Conservation (phyloP, 2,329 filamentous ascomycete species). For the Claviceps monticola region DNA sequence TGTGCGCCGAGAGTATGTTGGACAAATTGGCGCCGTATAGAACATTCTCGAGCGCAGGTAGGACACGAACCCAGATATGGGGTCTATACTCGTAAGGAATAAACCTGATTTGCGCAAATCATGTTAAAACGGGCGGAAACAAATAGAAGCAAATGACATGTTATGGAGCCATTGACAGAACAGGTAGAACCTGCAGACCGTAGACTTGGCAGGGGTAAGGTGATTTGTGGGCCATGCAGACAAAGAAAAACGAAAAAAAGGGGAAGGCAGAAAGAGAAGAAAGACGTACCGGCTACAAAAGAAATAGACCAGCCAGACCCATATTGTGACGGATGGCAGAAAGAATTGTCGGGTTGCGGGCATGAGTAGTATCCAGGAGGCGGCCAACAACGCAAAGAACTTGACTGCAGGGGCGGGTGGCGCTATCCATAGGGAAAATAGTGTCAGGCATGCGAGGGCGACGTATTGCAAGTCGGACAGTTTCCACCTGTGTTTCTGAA, state of each 20-base stretch:
- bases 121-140: background rate
- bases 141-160: no score
- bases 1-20: constrained; percentile 87
- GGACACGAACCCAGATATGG: constrained; percentile 87
- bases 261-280: background rate
- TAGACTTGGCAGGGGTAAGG: no score
- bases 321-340: constrained; percentile 71
- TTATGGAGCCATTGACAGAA: no score
- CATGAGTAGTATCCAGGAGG: constrained; percentile 59
- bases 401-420: constrained; percentile 70
- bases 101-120: constrained; percentile 43
- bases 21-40: constrained; percentile 91
- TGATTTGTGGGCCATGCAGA: background rate
- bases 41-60: constrained; percentile 90
- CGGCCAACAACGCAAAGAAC: constrained; percentile 52
- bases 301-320: constrained; percentile 81
- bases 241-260: background rate
- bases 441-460: constrained; percentile 55
- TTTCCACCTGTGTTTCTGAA: constrained; percentile 69
- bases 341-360: constrained; percentile 86
- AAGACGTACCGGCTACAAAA: constrained; percentile 75
- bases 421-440: constrained; percentile 76
- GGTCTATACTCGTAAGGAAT: constrained; percentile 80
- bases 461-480: constrained; percentile 77
- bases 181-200: no score